phyloP scores from a whole-genome alignment of 768 basidiomycete species.

The Cytidiella melzeri region DNA sequence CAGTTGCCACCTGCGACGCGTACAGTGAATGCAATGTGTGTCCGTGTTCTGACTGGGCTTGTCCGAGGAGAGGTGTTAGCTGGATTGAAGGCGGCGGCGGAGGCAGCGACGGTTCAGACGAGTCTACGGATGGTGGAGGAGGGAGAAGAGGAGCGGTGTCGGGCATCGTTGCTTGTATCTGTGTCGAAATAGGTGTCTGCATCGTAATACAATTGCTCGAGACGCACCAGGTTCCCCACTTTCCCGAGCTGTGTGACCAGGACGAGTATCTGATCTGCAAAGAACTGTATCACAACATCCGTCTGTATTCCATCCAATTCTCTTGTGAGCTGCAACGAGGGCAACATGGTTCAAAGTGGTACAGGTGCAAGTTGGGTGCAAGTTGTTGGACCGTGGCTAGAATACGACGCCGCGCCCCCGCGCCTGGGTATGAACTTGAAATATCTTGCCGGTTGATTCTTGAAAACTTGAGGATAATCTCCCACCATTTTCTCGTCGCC shows the following conservation, averaged over 20 bases:
- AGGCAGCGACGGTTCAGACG: constrained; percentile 36
- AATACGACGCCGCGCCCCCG: no score
- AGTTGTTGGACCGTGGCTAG: no score
- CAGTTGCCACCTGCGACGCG: constrained; percentile 79
- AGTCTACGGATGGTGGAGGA: constrained; percentile 28
- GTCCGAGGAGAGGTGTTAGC: constrained; percentile 74
- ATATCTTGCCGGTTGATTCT: background rate
- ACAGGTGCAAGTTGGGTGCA: no score
- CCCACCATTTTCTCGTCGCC: background rate
- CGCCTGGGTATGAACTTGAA: no score
- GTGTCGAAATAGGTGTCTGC: constrained; percentile 7
- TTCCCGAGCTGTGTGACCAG: constrained; percentile 87
- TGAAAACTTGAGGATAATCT: background rate
- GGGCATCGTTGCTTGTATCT: constrained; percentile 83
- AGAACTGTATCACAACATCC: constrained; percentile 73
- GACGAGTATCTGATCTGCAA: constrained; percentile 76
- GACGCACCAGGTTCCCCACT: constrained; percentile 75
- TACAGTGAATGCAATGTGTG: constrained; percentile 76
- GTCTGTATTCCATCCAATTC: constrained; percentile 54
- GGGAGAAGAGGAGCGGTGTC: constrained; percentile 48
- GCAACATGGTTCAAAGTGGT: constrained; percentile 25
- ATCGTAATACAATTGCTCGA: background rate
- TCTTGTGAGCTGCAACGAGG: constrained; percentile 45
- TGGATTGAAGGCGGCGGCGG: constrained; percentile 66
- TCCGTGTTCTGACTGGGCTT: constrained; percentile 59